Conservation (phyloP, 1,284 basidiomycete genomes). For the Malassezia yamatoensis region DNA sequence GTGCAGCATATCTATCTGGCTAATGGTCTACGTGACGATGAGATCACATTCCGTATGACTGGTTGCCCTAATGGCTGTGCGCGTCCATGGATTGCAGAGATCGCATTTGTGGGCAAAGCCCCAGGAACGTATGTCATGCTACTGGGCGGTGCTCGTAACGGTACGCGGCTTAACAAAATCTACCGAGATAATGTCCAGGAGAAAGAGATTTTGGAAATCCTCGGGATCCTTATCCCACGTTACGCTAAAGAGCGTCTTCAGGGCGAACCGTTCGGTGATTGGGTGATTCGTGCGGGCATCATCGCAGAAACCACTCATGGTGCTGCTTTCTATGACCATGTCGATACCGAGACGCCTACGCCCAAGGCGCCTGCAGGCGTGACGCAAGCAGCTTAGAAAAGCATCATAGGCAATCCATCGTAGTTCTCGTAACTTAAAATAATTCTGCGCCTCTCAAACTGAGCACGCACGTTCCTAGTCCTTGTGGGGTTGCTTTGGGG, state of each 20-base stretch:
- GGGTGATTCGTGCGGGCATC: constrained; percentile 58
- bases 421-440: background rate
- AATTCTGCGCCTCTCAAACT: too few relatives aligned
- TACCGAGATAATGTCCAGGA: constrained; percentile 82
- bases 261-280: constrained; percentile 94
- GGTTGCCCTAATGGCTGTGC: constrained; percentile 49
- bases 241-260: constrained; percentile 78
- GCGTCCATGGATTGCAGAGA: constrained; percentile 83
- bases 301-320: constrained; percentile 40
- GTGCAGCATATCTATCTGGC: constrained; percentile 84
- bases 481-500: background rate
- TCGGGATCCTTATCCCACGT: constrained; percentile 80
- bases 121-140: constrained; percentile 89
- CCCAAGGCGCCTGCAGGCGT: background rate
- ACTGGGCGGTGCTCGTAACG: constrained; percentile 86
- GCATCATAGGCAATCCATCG: background rate
- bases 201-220: constrained; percentile 81
- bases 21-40: constrained; percentile 79
- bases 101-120: constrained; percentile 93
- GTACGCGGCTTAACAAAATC: constrained; percentile 85
- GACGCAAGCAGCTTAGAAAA: background rate
- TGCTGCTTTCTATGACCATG: constrained; percentile 36
- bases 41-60: constrained; percentile 89
- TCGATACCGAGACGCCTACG: constrained; percentile 13
- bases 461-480: too few relatives aligned